Percentiles rank a stretch among this genome's conserved stretches.
phyloP scores from a whole-genome alignment of 495 filamentous ascomycete genomes.

The Astrocystis sublimbata region DNA sequence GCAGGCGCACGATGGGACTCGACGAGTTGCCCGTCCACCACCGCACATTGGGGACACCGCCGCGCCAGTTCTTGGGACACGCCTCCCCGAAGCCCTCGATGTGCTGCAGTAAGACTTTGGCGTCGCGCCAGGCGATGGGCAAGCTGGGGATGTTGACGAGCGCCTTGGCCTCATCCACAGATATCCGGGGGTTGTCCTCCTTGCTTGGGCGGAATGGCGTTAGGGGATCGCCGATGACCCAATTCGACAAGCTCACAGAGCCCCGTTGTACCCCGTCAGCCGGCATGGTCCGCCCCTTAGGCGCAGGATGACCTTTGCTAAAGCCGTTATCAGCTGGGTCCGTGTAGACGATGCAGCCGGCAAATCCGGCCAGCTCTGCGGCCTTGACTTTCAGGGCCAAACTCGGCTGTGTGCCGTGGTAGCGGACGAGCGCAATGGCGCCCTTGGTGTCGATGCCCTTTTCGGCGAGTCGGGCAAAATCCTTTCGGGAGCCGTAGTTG shows the following conservation, averaged over 20 bases:
- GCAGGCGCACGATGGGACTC: conserved; percentile 78
- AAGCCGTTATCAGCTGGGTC: conserved; percentile 84
- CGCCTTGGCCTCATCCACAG: conserved; percentile 68
- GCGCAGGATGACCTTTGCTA: conserved; percentile 64
- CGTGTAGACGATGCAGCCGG: conserved; percentile 87
- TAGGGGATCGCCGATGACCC: conserved; percentile 84
- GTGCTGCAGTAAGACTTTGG: conserved; percentile 71
- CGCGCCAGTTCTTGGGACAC: conserved; percentile 73
- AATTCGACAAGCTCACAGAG: conserved; percentile 78
- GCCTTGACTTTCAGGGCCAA: conserved; percentile 82
- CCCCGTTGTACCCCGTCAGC: conserved; percentile 80
- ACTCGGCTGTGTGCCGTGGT: conserved; percentile 73
- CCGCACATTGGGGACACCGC: conserved; percentile 67
- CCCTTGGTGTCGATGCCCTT: conserved; percentile 72
- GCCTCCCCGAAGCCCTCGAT: conserved; percentile 74
- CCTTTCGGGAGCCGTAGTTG: conserved; percentile 83
- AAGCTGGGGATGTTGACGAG: conserved; percentile 83
- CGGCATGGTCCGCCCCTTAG: conserved; percentile 76
- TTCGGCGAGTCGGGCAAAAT: conserved; percentile 72
- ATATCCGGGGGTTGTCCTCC: conserved; percentile 62
- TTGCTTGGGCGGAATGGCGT: conserved; percentile 84
- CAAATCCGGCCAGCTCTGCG: conserved; percentile 80
- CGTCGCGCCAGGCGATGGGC: conserved; percentile 86
- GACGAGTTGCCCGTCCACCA: conserved; percentile 82
- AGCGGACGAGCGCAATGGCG: conserved; percentile 79